These are phyloP conservation scores for Alternaria brassicicola DNA, from an alignment of 2,329 filamentous ascomycete species.

Conservation along the genomic window DNA sequence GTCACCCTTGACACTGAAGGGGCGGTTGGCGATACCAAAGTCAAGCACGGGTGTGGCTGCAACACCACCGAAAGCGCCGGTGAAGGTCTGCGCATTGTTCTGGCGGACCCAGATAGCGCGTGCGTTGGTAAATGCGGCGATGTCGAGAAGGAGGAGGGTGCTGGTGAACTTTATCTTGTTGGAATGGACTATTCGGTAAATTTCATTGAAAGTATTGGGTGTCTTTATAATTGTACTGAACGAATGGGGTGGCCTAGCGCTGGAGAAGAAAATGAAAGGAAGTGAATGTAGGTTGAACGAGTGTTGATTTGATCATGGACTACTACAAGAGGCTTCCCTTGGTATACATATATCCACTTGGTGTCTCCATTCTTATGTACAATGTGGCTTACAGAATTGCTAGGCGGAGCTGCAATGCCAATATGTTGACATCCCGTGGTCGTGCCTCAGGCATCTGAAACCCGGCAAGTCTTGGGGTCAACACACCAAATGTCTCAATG, in stretches of 20 bases:
- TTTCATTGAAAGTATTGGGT: constrained; percentile 1
- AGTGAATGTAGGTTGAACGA: constrained; percentile 11
- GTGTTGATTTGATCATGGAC: constrained; percentile 2
- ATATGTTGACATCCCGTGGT: not conserved
- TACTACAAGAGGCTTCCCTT: not conserved
- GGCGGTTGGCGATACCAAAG: constrained; percentile 57
- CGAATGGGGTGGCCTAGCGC: constrained; percentile 33
- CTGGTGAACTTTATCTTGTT: constrained; percentile 36
- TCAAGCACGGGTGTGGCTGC: constrained; percentile 59
- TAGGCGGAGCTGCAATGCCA: constrained; percentile 22
- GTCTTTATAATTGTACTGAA: constrained; percentile 7
- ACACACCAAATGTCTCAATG: constrained; percentile 24
- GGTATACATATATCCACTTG: not conserved
- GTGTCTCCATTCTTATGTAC: not conserved
- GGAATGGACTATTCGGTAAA: not conserved
- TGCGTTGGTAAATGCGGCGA: constrained; percentile 24
- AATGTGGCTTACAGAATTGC: constrained; percentile 5
- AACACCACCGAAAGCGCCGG: constrained; percentile 59
- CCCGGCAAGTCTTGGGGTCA: constrained; percentile 15
- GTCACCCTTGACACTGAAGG: constrained; percentile 39
- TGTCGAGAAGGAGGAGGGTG: constrained; percentile 24
- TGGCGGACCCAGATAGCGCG: constrained; percentile 30
- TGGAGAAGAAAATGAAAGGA: constrained; percentile 15
- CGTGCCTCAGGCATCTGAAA: constrained; percentile 31
- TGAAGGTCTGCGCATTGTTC: constrained; percentile 47